Percentiles rank a stretch among this genome's conserved stretches.
These are phyloP conservation scores for Ceratobasidium sp. DNA, from an alignment of 1,284 basidiomycete genomes.

Conservation along the genomic window DNA sequence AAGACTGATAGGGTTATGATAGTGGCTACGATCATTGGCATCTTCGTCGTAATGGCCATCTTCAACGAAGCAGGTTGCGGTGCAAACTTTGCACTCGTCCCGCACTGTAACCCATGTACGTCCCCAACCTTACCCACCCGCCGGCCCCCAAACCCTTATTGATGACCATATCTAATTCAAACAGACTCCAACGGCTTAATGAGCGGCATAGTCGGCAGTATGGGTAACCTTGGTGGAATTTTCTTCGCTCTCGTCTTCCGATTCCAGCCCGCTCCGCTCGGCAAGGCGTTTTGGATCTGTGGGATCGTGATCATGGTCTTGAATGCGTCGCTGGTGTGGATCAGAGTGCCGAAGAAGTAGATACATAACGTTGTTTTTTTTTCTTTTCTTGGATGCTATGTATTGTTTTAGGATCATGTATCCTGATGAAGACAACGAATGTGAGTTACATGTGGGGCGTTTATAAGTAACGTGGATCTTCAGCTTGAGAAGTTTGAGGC, in stretches of 20 bases:
- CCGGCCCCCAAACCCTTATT: slow-evolving; percentile 44
- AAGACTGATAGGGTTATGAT: slow-evolving; percentile 3
- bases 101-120: slow-evolving; percentile 66
- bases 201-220: slow-evolving; percentile 67
- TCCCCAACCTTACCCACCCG: slow-evolving; percentile 45
- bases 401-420: too few relatives aligned
- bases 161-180: background rate
- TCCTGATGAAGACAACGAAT: too few relatives aligned
- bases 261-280: slow-evolving; percentile 61
- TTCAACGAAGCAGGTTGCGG: slow-evolving; percentile 67
- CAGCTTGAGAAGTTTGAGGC: too few relatives aligned
- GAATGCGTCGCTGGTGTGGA: slow-evolving; percentile 33
- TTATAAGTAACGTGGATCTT: too few relatives aligned
- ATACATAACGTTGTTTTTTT: too few relatives aligned
- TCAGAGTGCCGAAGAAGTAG: slow-evolving; percentile 26
- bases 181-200: slow-evolving; percentile 59
- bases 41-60: slow-evolving; percentile 58
- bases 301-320: slow-evolving; percentile 59
- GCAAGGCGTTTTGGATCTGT: slow-evolving; percentile 65
- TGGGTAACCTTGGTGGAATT: slow-evolving; percentile 69
- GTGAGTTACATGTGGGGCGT: too few relatives aligned
- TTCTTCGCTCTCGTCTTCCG: slow-evolving; percentile 66
- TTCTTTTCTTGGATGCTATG: too few relatives aligned
- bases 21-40: slow-evolving; percentile 54
- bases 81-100: slow-evolving; percentile 68